Evolutionary conservation across 2,329 filamentous ascomycete species (phyloP), one percentile per base, ranked within the genome.

Genomic region (Malbranchea zuffiana): DNA sequence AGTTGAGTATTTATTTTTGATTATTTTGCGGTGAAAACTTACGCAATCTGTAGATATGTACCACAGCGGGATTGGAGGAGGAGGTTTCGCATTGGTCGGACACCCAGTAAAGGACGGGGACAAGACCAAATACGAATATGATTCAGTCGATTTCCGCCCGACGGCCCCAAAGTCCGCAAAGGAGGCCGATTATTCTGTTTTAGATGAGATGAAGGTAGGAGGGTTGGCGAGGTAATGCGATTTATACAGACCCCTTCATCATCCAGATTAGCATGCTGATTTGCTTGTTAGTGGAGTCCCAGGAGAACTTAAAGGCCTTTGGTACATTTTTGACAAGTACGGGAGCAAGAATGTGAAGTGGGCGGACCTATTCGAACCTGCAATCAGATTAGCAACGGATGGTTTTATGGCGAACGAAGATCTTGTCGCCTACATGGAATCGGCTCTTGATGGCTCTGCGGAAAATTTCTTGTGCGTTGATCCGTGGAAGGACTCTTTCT

Each of bases 61-160:
- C 47, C 82, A 87, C 55, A 67, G 62, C 24, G 87, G 88, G 8
- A 80, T 95, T 41, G 87, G 83, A 13, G 88, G 88, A 4, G 88
- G 88, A 25, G 88, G 88, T 2, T 96, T 95, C 60, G 82, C 85
- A 70, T 68, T 94, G 4, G 74, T 94, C 3, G 76, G 83, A 32
- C 69, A 74, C 21, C 62, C 73, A 7, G 13, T n/a, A n/a, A 13
- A 26, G 11, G 13, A 26, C 24, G n/a, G n/a, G n/a, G n/a, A n/a
- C n/a, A 35, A 26, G 20, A 18, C 17, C 10, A 66, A 82, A 40
- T 85, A 84, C 10, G 66, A 67, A 13, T 92, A 87, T 53, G 84
- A 93, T 53, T 78, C 79, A 40, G 77, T 96, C 48, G 87, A 96
- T 60, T 96, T 93, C 54, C 71, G 88, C 28, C 88, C 95, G 58